Conservation (phyloP, 257 asterid species). For the Fraxinus pennsylvanica region DNA sequence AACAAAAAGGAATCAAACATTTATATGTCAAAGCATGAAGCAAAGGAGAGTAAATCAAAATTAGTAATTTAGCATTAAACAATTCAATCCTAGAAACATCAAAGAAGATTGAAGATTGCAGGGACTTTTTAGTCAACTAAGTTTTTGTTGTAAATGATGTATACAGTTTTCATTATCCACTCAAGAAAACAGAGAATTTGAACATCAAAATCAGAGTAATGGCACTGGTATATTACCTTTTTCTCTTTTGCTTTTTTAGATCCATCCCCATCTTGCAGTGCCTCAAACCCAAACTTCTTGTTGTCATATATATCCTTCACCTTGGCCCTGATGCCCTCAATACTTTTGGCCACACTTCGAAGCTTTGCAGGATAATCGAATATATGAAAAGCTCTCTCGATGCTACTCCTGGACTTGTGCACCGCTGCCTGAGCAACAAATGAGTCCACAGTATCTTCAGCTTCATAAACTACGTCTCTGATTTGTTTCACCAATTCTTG, state of each 20-base stretch:
- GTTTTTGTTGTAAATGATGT: background rate
- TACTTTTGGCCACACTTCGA: background rate
- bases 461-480: slow-evolving; percentile 20
- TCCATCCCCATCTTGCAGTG: slow-evolving; percentile 1
- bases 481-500: slow-evolving; percentile 2
- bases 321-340: background rate
- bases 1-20: background rate
- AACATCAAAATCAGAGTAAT: background rate
- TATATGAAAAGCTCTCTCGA: background rate
- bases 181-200: background rate
- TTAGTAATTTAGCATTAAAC: background rate
- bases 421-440: background rate
- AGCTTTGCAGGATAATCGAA: slow-evolving; percentile 1
- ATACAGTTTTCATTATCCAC: background rate
- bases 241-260: background rate
- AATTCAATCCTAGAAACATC: background rate
- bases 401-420: background rate
- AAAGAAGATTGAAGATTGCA: background rate
- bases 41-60: background rate
- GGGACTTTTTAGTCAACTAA: too few relatives aligned
- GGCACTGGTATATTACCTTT: background rate
- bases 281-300: slow-evolving; percentile 18
- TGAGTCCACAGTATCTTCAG: slow-evolving; percentile 19
- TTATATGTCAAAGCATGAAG: background rate
- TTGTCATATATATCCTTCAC: background rate